phyloP scores from a whole-genome alignment of 139 green algal genomes.

The Gonium pectorale region DNA sequence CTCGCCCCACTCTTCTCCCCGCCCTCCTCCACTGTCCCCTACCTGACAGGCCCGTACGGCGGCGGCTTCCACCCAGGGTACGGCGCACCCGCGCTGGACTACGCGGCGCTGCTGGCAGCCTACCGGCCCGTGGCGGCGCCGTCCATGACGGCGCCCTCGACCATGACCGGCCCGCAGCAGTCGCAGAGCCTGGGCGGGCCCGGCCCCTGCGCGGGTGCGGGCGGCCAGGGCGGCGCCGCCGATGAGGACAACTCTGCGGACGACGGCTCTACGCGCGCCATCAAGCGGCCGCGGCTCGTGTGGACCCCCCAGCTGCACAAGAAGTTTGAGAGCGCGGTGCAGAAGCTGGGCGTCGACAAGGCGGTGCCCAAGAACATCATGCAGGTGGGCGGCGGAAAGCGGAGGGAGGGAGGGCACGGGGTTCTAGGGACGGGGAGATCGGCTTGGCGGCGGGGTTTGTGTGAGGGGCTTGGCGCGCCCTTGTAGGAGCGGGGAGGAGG shows the following conservation, averaged over 20 bases:
- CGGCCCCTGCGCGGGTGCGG: no score
- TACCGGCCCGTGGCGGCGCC: constrained; percentile 15
- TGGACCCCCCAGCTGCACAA: constrained; percentile 94
- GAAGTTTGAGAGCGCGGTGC: constrained; percentile 87
- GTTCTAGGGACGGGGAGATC: no score
- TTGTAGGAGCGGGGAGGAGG: no score
- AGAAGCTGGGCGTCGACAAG: constrained; percentile 77
- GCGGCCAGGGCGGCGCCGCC: no score
- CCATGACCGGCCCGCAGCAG: constrained; percentile 2
- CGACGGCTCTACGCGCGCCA: constrained; percentile 48
- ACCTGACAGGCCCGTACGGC: constrained; percentile 9
- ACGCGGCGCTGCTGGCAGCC: neutral
- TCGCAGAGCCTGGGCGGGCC: neutral
- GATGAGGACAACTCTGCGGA: constrained; percentile 49
- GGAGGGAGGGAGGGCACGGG: neutral
- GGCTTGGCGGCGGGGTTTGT: no score
- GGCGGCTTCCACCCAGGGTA: constrained; percentile 5
- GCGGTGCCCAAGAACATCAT: constrained; percentile 94
- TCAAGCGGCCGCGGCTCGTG: constrained; percentile 85
- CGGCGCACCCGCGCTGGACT: neutral
- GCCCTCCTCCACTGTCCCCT: no score
- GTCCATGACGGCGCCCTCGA: neutral
- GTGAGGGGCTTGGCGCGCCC: no score
- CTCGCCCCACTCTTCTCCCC: no score
- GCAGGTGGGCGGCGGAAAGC: constrained; percentile 63